These are phyloP conservation scores for Zasmidium citrigriseum DNA, from an alignment of 2,329 filamentous ascomycete species.

Conservation along the genomic window DNA sequence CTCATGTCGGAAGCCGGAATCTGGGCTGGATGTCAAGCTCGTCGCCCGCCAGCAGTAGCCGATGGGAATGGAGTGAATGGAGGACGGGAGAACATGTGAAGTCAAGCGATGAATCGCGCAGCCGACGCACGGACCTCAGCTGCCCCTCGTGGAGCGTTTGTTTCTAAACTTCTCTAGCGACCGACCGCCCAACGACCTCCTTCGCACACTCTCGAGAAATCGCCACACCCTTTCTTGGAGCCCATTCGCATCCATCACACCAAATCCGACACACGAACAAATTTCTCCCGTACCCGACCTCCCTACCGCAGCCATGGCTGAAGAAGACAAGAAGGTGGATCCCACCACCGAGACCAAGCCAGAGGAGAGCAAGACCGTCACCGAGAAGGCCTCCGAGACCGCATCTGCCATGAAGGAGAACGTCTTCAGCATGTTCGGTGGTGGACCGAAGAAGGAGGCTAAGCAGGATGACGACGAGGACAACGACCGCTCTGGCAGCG, in stretches of 20 bases:
- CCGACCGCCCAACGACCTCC: not conserved
- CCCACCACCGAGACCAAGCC: constrained; percentile 26
- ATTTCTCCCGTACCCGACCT: not conserved
- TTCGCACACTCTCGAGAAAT: not conserved
- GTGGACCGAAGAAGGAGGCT: constrained; percentile 95
- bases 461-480: constrained; percentile 76
- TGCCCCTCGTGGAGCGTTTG: not conserved
- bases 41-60: not conserved
- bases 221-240: not conserved
- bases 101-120: not conserved
- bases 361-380: constrained; percentile 42
- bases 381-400: constrained; percentile 38
- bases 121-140: not conserved
- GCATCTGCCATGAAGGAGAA: constrained; percentile 51
- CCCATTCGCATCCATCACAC: not conserved
- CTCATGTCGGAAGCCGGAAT: no score
- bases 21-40: no score
- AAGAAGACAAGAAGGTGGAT: constrained; percentile 33
- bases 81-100: no score
- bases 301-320: constrained; percentile 28
- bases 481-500: constrained; percentile 84
- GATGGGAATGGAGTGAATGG: no score
- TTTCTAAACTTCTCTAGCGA: not conserved
- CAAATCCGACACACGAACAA: not conserved
- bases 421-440: constrained; percentile 98